A percentile compares a stretch with the other conserved stretches of the same genome.
These are phyloP conservation scores for Viola odorata DNA, from an alignment of 345 rosid genomes.

Conservation along the genomic window DNA sequence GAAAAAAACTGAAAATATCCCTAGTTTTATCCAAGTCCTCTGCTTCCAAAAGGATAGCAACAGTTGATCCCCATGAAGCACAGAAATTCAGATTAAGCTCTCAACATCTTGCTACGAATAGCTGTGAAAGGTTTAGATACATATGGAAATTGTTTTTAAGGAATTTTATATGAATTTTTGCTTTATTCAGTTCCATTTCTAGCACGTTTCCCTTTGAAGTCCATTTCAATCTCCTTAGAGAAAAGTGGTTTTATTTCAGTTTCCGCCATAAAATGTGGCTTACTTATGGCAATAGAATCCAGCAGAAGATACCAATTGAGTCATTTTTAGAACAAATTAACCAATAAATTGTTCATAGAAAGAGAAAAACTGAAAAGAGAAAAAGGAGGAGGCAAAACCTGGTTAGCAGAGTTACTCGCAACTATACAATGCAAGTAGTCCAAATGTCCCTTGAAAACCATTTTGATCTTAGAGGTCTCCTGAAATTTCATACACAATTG, in stretches of 20 bases:
- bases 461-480: conserved; percentile 76
- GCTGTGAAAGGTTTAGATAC: too few relatives aligned
- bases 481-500: conserved; percentile 31
- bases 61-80: background rate
- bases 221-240: too few relatives aligned
- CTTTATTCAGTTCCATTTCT: too few relatives aligned
- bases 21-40: background rate
- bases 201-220: too few relatives aligned
- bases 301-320: too few relatives aligned
- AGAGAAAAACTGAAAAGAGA: background rate
- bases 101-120: background rate
- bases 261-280: too few relatives aligned
- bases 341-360: background rate
- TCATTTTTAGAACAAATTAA: background rate
- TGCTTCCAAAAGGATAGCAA: background rate
- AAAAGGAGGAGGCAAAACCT: conserved; percentile 44
- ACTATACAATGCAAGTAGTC: conserved; percentile 83
- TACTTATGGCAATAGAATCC: too few relatives aligned
- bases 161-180: too few relatives aligned
- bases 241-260: too few relatives aligned
- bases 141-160: too few relatives aligned
- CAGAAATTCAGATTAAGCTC: background rate
- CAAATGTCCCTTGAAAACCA: conserved; percentile 76
- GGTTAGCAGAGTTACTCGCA: conserved; percentile 61
- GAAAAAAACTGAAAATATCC: too few relatives aligned